These are phyloP conservation scores for Amyloporia xantha DNA, from an alignment of 768 basidiomycete genomes.

Conservation along the genomic window DNA sequence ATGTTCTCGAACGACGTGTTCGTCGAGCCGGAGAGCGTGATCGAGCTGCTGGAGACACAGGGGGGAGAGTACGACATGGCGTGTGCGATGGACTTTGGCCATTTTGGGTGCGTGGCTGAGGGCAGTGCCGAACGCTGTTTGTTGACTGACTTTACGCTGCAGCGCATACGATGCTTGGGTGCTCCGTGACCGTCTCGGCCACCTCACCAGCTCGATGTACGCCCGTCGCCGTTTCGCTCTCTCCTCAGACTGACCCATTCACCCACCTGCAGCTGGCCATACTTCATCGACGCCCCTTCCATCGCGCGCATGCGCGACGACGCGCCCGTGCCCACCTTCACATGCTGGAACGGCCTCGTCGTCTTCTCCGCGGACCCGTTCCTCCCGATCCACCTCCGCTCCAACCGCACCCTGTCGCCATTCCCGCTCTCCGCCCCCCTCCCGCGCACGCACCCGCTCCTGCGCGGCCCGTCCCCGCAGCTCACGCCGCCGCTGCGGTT, in stretches of 20 bases:
- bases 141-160: neutral
- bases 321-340: slow-evolving; percentile 36
- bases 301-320: slow-evolving; percentile 30
- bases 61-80: slow-evolving; percentile 37
- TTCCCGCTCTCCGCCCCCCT: slow-evolving; percentile 24
- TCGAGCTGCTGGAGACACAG: slow-evolving; percentile 33
- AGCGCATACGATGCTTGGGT: slow-evolving; percentile 34
- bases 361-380: slow-evolving; percentile 35
- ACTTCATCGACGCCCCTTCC: slow-evolving; percentile 33
- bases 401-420: slow-evolving; percentile 30
- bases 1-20: slow-evolving; percentile 38
- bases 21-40: slow-evolving; percentile 32
- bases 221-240: no score
- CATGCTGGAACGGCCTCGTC: slow-evolving; percentile 42
- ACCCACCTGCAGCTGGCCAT: slow-evolving; percentile 36
- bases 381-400: slow-evolving; percentile 32
- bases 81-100: slow-evolving; percentile 34
- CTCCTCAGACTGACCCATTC: no score
- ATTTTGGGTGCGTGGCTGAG: slow-evolving; percentile 16
- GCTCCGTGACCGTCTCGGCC: slow-evolving; percentile 28
- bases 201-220: slow-evolving; percentile 14
- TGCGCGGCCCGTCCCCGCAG: slow-evolving; percentile 20
- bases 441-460: slow-evolving; percentile 24
- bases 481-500: slow-evolving; percentile 27
- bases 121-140: neutral